A percentile compares a stretch with the other conserved stretches of the same genome.
phyloP scores from a whole-genome alignment of 805 yeast genomes.

The Zygosaccharomyces bailii region DNA sequence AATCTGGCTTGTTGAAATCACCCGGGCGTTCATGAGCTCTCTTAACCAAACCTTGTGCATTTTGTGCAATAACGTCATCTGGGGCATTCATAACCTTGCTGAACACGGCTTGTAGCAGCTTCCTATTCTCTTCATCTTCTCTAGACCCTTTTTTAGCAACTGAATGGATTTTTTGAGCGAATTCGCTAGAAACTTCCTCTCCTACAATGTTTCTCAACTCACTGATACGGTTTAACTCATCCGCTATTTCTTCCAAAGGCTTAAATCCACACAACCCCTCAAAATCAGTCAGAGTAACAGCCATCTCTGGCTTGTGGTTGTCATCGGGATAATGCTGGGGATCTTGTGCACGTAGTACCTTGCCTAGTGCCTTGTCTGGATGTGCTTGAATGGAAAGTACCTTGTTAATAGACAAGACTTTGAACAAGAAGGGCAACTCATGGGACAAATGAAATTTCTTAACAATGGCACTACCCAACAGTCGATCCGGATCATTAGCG shows the following conservation, averaged over 20 bases:
- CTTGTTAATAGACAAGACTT: slow-evolving; percentile 88
- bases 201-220: slow-evolving; percentile 75
- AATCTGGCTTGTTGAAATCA: slow-evolving; percentile 47
- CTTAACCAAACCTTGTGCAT: slow-evolving; percentile 62
- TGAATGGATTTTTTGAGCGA: slow-evolving; percentile 46
- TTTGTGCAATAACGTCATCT: slow-evolving; percentile 51
- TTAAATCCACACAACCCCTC: slow-evolving; percentile 98
- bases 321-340: slow-evolving; percentile 96
- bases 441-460: slow-evolving; percentile 61
- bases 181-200: slow-evolving; percentile 50
- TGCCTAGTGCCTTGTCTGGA: slow-evolving; percentile 86
- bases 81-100: slow-evolving; percentile 78
- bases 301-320: slow-evolving; percentile 99
- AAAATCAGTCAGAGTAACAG: slow-evolving; percentile 90
- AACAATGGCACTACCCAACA: slow-evolving; percentile 58
- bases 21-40: slow-evolving; percentile 60
- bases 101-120: slow-evolving; percentile 69
- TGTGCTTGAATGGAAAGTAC: slow-evolving; percentile 97
- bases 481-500: slow-evolving; percentile 50
- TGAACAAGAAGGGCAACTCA: slow-evolving; percentile 88
- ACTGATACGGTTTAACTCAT: slow-evolving; percentile 65
- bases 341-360: slow-evolving; percentile 69
- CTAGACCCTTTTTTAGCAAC: slow-evolving; percentile 46
- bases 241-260: slow-evolving; percentile 75
- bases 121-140: slow-evolving; percentile 57